Evolutionary conservation across 345 rosid species (phyloP), one percentile per base, ranked within the genome.

Genomic region (Salix suchowensis): DNA sequence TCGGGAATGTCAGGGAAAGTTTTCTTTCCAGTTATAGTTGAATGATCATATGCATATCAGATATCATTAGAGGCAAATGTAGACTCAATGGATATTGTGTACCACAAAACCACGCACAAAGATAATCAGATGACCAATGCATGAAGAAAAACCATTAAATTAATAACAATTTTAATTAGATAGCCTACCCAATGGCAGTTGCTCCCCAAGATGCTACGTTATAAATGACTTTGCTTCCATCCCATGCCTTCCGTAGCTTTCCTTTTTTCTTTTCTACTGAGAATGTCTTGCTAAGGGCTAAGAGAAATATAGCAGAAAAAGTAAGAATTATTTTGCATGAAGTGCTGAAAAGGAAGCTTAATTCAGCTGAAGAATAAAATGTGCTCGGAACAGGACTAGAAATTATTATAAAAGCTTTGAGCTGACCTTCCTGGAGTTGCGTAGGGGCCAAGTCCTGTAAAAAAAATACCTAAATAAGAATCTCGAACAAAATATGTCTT

Each of bases 221-320:
- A 82, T 96, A 96, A 52, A 91, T 70, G 73, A 96, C 94, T 85
- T 92, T 93, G 86, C 99, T 93, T 80, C 99, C 99, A 39, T 96
- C 98, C 99, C 97, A 96, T n/a, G 97, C 99, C 88, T 87, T 93
- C n/a, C 90, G 93, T 79, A 96, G 96, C 86, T 89, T 96, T 74
- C 99, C 97, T 77, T 90, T 90, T 58, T 89, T 89, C 88, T 87
- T 93, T 81, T 90, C 93, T 19, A 88, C 85, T 10, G 97, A 91
- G 79, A 96, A 93, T 80, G 93, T 92, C 84, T 89, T 96, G 88
- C 94, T 81, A 66, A 96, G 94, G 67, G 97, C 98, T 96, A 82
- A 82, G 73, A 71, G 12, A 73, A 68, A 81, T 70, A 67, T 73
- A 54, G 58, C 12, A 26, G 36, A 15, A 28, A 62, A 65, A 62